Evolutionary conservation across 2,329 filamentous ascomycete genomes (phyloP), one percentile per base, ranked within the genome.

Genomic region (Metarhizium humberi): DNA sequence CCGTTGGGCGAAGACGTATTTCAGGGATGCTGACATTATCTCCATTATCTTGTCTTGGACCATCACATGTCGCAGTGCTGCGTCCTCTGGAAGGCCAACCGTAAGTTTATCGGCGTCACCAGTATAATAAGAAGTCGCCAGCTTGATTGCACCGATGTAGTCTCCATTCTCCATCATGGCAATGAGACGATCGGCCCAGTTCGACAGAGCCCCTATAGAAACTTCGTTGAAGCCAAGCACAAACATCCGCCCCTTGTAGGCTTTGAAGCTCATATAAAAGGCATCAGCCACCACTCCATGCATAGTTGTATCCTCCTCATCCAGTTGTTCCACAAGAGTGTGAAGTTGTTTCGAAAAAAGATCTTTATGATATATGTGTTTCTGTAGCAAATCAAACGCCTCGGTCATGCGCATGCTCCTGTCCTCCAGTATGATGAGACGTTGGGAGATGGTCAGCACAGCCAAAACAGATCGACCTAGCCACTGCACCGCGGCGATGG

Each of bases 101-200:
- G 94, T 97, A 52, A 97, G 79, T 69, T 94, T 96, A 69, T 96
- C 90, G n/a, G 90, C 84, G 64, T 91, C 85, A 29, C 94, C 94
- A 7, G 84, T 86, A 67, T 95, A 97, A 70, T 97, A 99, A 0
- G 87, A 88, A 1, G 91, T 95, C 10, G 92, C 95, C 56, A 99
- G 78, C 60, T 87, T 82, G 57, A 99, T 96, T 2, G 94, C 92
- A 13, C 85, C 88, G 60, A 99, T 88, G 65, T 95, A 96, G 70
- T 97, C 91, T n/a, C 94, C 94, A 55, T 91, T 84, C 68, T 97
- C 92, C 89, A 99, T 96, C 62, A 97, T 78, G 0, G 92, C 92
- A 61, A 96, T 85, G 18, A 99, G 76, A 45, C 94, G 81, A 69
- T 99, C 94, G 2, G 94, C 92, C 94, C 94, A 99, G 62, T 99